Evolutionary conservation across 805 yeast species (phyloP).

Genomic region (Lipomyces yamanashiensis): DNA sequence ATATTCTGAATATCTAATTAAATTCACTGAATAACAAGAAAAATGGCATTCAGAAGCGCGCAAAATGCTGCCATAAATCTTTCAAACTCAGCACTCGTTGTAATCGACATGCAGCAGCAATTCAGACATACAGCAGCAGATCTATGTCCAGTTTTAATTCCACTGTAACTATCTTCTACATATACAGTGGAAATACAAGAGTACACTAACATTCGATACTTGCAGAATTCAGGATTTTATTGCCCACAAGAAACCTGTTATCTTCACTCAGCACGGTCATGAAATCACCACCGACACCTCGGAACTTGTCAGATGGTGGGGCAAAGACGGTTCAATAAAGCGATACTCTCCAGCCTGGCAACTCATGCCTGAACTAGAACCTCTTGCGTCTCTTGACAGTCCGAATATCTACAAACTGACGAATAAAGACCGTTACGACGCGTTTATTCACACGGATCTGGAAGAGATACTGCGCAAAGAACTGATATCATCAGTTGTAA

Average conservation of each 20-base stretch:
- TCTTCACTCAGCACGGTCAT: constrained; percentile 35
- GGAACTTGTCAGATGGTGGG: constrained; percentile 30
- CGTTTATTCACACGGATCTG: constrained; percentile 28
- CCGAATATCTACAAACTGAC: neutral
- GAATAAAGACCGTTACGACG: constrained; percentile 33
- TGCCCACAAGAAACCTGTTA: constrained; percentile 14
- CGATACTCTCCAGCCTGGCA: constrained; percentile 32
- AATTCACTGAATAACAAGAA: neutral
- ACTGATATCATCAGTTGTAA: constrained; percentile 15
- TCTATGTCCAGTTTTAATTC: constrained; percentile 16
- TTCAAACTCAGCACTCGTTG: constrained; percentile 21
- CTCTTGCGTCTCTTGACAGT: neutral
- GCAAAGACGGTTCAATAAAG: constrained; percentile 25
- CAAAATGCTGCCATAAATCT: constrained; percentile 20
- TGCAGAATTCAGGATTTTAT: constrained; percentile 18
- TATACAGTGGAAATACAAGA: neutral
- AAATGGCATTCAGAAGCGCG: constrained; percentile 23
- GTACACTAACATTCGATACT: neutral
- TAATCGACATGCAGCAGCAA: constrained; percentile 34
- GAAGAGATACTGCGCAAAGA: constrained; percentile 14
- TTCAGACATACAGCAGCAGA: constrained; percentile 19
- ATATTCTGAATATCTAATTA: neutral
- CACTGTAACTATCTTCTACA: constrained; percentile 11
- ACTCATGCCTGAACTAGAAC: constrained; percentile 24
- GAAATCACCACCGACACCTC: constrained; percentile 17